phyloP scores from a whole-genome alignment of 2,329 filamentous ascomycete genomes.

The Sarocladium kiliense region DNA sequence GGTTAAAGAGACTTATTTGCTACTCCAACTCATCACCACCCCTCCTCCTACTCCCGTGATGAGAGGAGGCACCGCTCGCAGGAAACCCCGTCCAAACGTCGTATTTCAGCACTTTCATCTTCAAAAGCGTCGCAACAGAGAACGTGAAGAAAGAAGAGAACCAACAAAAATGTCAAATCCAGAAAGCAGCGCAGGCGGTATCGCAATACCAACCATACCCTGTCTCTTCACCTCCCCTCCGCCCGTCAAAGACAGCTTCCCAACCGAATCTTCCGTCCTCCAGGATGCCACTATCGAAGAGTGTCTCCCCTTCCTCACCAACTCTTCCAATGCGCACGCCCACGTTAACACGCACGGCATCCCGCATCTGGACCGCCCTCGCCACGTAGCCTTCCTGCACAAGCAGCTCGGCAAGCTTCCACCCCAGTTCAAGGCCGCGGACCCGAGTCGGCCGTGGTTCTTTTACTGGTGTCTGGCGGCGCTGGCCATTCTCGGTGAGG shows the following conservation, averaged over 20 bases:
- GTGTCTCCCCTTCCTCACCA: slow-evolving; percentile 64
- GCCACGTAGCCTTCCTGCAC: slow-evolving; percentile 58
- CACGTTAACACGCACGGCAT: slow-evolving; percentile 64
- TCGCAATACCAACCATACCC: slow-evolving; percentile 32
- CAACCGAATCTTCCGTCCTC: slow-evolving; percentile 61
- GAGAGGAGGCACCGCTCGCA: slow-evolving; percentile 4
- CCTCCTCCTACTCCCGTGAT: neutral
- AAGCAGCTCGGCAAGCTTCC: slow-evolving; percentile 59
- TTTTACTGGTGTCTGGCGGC: slow-evolving; percentile 86
- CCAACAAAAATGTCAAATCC: slow-evolving; percentile 1
- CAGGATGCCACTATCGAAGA: slow-evolving; percentile 66
- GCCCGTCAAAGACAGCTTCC: slow-evolving; percentile 58
- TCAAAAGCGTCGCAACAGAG: neutral
- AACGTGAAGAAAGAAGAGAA: slow-evolving; percentile 2
- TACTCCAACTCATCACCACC: neutral
- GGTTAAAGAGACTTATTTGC: neutral
- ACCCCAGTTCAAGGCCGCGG: slow-evolving; percentile 63
- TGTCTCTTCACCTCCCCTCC: slow-evolving; percentile 54
- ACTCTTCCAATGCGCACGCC: slow-evolving; percentile 38
- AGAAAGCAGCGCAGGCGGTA: neutral
- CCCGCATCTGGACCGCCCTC: slow-evolving; percentile 63
- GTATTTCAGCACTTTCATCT: slow-evolving; percentile 2
- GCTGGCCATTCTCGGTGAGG: slow-evolving; percentile 70
- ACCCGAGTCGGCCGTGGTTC: slow-evolving; percentile 89
- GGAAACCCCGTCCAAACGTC: slow-evolving; percentile 2